Evolutionary conservation across 352 stramenopile species (phyloP).

Genomic region (Phytophthora syringae): DNA sequence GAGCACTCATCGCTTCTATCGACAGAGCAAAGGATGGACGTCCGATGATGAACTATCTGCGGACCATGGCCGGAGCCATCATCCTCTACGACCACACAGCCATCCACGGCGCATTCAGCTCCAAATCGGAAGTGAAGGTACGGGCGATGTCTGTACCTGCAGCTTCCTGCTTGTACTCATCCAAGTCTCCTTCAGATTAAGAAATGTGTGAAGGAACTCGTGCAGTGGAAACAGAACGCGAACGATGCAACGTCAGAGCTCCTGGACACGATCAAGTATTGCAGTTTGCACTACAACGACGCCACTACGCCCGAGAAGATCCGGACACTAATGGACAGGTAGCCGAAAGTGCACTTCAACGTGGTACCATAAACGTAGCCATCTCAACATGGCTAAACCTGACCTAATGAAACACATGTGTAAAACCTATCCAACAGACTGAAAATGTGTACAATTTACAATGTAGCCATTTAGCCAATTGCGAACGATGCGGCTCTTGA

Average conservation of each 20-base stretch:
- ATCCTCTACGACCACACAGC: conserved; percentile 65
- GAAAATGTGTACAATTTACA: neutral
- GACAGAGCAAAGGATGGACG: conserved; percentile 46
- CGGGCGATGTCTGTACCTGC: neutral
- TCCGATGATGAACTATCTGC: conserved; percentile 53
- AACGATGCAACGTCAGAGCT: conserved; percentile 45
- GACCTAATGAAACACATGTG: conserved; percentile 1
- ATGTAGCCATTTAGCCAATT: conserved; percentile 20
- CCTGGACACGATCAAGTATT: conserved; percentile 58
- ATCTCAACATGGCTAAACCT: conserved; percentile 12
- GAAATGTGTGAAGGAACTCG: conserved; percentile 59
- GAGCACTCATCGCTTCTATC: neutral
- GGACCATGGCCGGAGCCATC: conserved; percentile 62
- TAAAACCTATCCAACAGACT: neutral
- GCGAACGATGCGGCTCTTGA: conserved; percentile 49
- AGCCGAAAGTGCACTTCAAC: conserved; percentile 9
- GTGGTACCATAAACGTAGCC: conserved; percentile 1
- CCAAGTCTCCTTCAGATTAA: conserved; percentile 52
- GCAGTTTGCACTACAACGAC: conserved; percentile 63
- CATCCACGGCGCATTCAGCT: conserved; percentile 51
- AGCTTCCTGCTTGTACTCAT: neutral
- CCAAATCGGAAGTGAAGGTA: conserved; percentile 69
- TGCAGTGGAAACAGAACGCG: conserved; percentile 39
- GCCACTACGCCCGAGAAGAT: conserved; percentile 53
- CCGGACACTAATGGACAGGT: conserved; percentile 47